Evolutionary conservation across 495 filamentous ascomycete genomes (phyloP), one percentile per base, ranked within the genome.

Genomic region (Parathielavia hyrcaniae): DNA sequence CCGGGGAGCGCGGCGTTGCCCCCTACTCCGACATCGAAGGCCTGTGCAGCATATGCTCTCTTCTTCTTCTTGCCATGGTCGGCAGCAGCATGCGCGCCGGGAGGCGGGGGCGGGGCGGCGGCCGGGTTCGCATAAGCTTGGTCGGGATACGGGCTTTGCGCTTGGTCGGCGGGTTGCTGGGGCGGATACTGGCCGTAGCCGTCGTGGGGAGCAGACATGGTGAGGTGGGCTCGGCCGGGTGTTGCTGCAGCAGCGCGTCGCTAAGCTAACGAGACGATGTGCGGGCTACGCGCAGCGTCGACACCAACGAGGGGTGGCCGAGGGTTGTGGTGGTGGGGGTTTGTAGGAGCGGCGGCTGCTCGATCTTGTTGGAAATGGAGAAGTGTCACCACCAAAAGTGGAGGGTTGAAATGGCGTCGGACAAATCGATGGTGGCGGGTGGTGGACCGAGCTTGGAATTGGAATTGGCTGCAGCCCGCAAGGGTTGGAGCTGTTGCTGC

Each of bases 21-120:
- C 63, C 93, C 93, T 34, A 82, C 82, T 35, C 87, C 91, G 67
- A 97, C 91, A 12, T 96, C 95, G 70, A 92, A 98, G 7, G 91
- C 92, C 69, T 91, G 86, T 26, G 89, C 89, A 23, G 95, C 93
- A 77, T 98, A 98, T 43, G 86, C 83, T 71, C 90, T 80, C 79
- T 96, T 95, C 80, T 91, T 96, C 71, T 86, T 77, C 77, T 83
- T 78, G 64, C 83, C 71, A 59, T 79, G 74, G 32, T 79, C 83
- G 53, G 66, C 65, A 35, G 73, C 57, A 16, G 50, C 76, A 46
- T 82, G 77, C 43, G 70, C 75, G 34, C 32, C 59, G 44, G 65
- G 50, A 48, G 67, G 57, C 40, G 69, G 70, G 53, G 70, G 69
- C 1, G 76, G 72, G 49, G 76, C 69, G 5, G 73, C 69, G 52